A percentile compares a stretch with the other conserved stretches of the same genome.
Conservation (phyloP, 2,329 filamentous ascomycete genomes). For the Phyllosticta capitalensis region DNA sequence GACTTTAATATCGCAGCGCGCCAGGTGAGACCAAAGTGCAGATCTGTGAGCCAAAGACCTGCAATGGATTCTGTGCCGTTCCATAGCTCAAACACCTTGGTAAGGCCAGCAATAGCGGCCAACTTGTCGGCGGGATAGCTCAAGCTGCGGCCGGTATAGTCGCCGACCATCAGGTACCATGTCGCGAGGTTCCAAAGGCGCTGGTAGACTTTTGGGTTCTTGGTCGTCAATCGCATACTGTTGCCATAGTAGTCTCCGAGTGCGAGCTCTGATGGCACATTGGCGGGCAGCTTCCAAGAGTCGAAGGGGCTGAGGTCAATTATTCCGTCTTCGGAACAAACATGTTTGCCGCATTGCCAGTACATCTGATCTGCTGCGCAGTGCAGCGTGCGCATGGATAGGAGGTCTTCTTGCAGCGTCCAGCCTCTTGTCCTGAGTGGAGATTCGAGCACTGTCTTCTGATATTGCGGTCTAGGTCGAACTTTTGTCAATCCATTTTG, state of each 20-base stretch:
- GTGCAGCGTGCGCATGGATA: constrained; percentile 25
- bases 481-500: background rate
- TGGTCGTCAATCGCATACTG: background rate
- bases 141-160: constrained; percentile 7
- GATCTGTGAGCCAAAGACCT: background rate
- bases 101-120: constrained; percentile 10
- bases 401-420: constrained; percentile 27
- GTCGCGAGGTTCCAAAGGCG: background rate
- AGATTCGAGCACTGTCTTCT: background rate
- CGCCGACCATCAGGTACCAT: background rate
- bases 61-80: background rate
- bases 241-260: background rate
- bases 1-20: background rate
- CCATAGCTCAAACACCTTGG: background rate
- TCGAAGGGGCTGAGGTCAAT: background rate
- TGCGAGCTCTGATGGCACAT: background rate
- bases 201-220: background rate
- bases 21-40: background rate
- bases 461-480: background rate
- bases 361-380: constrained; percentile 25
- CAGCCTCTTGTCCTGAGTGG: constrained; percentile 18
- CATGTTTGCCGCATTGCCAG: constrained; percentile 22
- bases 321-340: background rate
- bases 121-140: constrained; percentile 10
- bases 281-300: background rate